A percentile compares a stretch with the other conserved stretches of the same genome.
These are phyloP conservation scores for Ustilago xerochloae DNA, from an alignment of 1,284 basidiomycete genomes.

Conservation along the genomic window DNA sequence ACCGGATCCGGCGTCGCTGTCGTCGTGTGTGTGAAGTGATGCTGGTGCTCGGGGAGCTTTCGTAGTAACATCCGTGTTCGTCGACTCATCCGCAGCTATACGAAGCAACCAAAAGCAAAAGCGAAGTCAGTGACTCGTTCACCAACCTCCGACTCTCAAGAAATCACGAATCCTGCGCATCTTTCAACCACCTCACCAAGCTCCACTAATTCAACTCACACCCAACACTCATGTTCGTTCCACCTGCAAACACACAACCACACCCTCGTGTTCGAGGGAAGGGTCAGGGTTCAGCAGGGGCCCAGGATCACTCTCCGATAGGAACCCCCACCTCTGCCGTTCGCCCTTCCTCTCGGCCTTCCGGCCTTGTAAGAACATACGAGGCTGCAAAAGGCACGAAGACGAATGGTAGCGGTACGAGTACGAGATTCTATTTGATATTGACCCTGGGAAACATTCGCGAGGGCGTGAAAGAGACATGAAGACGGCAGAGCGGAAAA, in stretches of 20 bases:
- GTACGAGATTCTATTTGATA: slow-evolving; percentile 40
- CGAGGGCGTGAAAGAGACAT: not conserved
- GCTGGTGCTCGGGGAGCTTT: not conserved
- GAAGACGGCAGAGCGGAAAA: not conserved
- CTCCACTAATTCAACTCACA: not conserved
- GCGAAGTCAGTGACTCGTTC: not conserved
- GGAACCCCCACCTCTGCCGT: slow-evolving; percentile 25
- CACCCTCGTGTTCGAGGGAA: not conserved
- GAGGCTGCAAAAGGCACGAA: slow-evolving; percentile 37
- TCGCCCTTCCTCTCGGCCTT: slow-evolving; percentile 37
- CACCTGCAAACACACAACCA: slow-evolving; percentile 24
- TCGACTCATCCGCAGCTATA: not conserved
- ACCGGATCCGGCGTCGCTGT: slow-evolving; percentile 42
- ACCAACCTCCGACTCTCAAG: no score
- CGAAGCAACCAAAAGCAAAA: not conserved
- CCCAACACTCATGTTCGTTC: not conserved
- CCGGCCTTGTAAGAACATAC: slow-evolving; percentile 24
- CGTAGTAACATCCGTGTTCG: not conserved
- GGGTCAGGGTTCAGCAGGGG: slow-evolving; percentile 10
- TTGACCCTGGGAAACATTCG: slow-evolving; percentile 29
- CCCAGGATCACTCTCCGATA: slow-evolving; percentile 41
- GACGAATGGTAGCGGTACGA: slow-evolving; percentile 21
- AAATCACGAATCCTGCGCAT: not conserved
- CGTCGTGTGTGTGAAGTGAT: slow-evolving; percentile 1
- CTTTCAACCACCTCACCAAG: no score